Evolutionary conservation across 306 rosid species (phyloP), one percentile per base, ranked within the genome.

Genomic region (Styphnolobium japonicum): DNA sequence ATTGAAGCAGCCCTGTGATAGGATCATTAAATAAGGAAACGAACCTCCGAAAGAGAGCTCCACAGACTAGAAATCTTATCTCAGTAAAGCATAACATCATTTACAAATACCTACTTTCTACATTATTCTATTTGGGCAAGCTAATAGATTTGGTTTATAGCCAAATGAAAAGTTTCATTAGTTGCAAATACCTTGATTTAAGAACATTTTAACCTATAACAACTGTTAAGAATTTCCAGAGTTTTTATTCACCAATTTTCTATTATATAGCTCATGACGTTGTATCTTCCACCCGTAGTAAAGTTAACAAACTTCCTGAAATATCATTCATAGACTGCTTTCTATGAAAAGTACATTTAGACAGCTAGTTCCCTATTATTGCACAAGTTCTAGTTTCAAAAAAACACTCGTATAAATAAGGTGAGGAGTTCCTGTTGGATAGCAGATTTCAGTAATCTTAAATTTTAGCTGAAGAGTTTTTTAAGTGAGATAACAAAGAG

Each of bases 401-500:
- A 29, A 34, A 52, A 39, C 33, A 27, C 43, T 23, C 7, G 12
- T 29, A 19, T 7, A 71, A 37, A 10, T 2, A n/a, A 22, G 21
- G 42, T 21, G 51, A 79, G 18, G 60, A 11, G n/a, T n/a, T n/a
- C n/a, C n/a, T n/a, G 18, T 68, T 15, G 23, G 10, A 62, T 61
- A 40, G 39, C 61, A 58, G 51, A 58, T 82, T 39, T 70, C 65
- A 21, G 69, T 6, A 49, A 61, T 51, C 68, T 61, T 51, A 51
- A 37, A 23, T 29, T 75, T 60, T 14, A 57, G 78, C 46, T 16
- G 29, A 53, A 40, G 18, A 25, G 45, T 12, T 45, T 49, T 57
- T 40, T 52, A 65, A 60, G 14, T 46, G 52, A 76, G 53, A 55
- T 27, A 75, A 61, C 60, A 49, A 64, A 55, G 57, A 25, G n/a